These are phyloP conservation scores for Podospora pseudopauciseta DNA, from an alignment of 495 filamentous ascomycete species.

Conservation along the genomic window DNA sequence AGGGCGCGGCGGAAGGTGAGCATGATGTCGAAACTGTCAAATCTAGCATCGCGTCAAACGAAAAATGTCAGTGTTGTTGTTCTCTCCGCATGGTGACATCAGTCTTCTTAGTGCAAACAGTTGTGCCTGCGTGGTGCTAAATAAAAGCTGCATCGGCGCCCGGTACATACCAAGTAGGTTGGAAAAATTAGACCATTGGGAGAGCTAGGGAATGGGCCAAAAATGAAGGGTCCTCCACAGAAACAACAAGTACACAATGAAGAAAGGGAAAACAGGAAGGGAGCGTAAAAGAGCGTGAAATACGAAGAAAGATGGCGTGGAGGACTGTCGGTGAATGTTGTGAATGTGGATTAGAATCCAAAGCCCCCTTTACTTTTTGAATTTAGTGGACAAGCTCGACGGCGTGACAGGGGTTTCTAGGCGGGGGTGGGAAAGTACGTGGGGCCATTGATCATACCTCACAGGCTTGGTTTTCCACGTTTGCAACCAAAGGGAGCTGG, in stretches of 20 bases:
- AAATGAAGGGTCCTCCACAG: neutral
- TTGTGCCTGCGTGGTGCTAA: neutral
- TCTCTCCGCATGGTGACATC: constrained; percentile 1
- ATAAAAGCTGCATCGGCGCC: constrained; percentile 1
- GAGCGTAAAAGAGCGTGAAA: constrained; percentile 1
- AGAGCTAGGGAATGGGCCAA: neutral
- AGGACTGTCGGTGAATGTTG: neutral
- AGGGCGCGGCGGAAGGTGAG: constrained; percentile 71
- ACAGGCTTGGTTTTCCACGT: constrained; percentile 5
- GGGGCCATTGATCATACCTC: constrained; percentile 24
- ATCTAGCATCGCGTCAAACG: constrained; percentile 4
- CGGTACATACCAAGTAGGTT: neutral
- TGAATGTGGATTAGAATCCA: neutral
- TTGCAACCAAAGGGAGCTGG: constrained; percentile 3
- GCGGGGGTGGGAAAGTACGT: constrained; percentile 11
- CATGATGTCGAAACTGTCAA: constrained; percentile 29
- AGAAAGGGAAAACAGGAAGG: neutral
- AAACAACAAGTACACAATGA: neutral
- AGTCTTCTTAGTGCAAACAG: neutral
- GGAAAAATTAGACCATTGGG: neutral
- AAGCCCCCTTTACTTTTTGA: neutral
- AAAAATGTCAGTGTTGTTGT: constrained; percentile 7
- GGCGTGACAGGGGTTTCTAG: constrained; percentile 6
- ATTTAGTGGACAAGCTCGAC: neutral
- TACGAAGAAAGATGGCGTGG: neutral